Evolutionary conservation across 805 yeast genomes (phyloP), one percentile per base, ranked within the genome.

Genomic region (Metschnikowia hibisci): DNA sequence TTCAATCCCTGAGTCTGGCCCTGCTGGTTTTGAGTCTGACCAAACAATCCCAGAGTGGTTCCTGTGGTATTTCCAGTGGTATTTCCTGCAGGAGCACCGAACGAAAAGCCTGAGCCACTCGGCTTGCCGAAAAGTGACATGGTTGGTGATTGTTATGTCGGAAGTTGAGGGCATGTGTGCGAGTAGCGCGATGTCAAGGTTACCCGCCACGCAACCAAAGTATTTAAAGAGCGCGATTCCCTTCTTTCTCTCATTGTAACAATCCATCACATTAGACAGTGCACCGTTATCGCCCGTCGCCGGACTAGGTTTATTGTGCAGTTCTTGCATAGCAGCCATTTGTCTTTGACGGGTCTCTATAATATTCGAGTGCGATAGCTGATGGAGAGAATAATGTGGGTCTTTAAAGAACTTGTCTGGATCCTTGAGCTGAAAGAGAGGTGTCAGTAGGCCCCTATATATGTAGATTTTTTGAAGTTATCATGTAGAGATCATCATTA

Each of bases 241-340:
- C 50, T 53, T 57, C 56, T 53, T 51, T 58, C 51, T 79, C 82
- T 80, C 82, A 5, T 82, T 76, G 78, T 77, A 74, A 71, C 72
- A 61, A 67, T 76, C 84, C 83, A 70, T 76, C 80, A 72, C 81
- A 64, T 59, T 64, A 79, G 85, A 80, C 85, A 80, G 85, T 80
- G 78, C 84, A 67, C 58, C 61, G 54, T 44, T 60, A 62, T 63
- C 63, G 57, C 50, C 55, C 41, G 48, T 46, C 39, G 43, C 38
- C 27, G 44, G 47, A 49, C 44, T 41, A 54, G 42, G 51, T 43
- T 28, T 42, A 43, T 50, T 47, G 45, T 47, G 45, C 70, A 64
- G 71, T 64, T 63, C 53, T 66, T 67, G 70, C 44, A 15, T 40
- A 40, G 33, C 42, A 28, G 36, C 45, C 38, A 45, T 44, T 40